Conservation (phyloP, 2,329 filamentous ascomycete genomes). For the Lecanosticta acicola region DNA sequence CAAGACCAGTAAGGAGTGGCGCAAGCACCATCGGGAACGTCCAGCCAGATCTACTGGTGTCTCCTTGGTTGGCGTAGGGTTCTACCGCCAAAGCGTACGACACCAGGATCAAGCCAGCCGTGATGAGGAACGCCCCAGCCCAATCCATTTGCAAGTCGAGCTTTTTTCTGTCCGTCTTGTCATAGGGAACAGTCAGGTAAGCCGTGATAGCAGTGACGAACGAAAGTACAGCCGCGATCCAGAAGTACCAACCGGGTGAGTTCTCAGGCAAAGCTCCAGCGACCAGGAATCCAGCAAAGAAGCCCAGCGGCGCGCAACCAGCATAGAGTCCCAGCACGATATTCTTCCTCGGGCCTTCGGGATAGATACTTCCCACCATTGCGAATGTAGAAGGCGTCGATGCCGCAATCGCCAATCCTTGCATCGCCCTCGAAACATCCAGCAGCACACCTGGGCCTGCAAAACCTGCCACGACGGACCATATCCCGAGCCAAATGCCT, state of each 20-base stretch:
- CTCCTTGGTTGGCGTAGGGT: conserved; percentile 22
- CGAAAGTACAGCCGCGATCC: conserved; percentile 28
- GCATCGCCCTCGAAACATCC: conserved; percentile 33
- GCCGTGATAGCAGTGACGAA: conserved; percentile 27
- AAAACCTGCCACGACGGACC: conserved; percentile 33
- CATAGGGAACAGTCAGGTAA: conserved; percentile 31
- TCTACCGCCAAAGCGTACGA: conserved; percentile 33
- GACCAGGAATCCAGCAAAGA: conserved; percentile 33
- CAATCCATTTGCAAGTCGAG: conserved; percentile 35
- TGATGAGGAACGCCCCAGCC: conserved; percentile 32
- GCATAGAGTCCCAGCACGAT: conserved; percentile 33
- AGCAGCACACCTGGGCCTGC: conserved; percentile 22
- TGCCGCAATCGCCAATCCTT: conserved; percentile 34
- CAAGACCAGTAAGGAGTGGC: conserved; percentile 27
- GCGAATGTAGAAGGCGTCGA: conserved; percentile 33
- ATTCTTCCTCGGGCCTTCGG: conserved; percentile 31
- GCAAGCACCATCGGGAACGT: conserved; percentile 25
- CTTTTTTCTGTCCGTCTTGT: conserved; percentile 27
- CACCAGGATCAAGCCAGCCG: conserved; percentile 31
- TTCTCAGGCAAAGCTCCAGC: conserved; percentile 27
- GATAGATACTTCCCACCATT: conserved; percentile 32
- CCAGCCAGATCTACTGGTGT: conserved; percentile 22
- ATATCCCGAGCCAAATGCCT: conserved; percentile 31
- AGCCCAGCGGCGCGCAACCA: conserved; percentile 34
- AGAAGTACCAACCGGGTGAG: conserved; percentile 32